Conservation (phyloP, 2,329 filamentous ascomycete genomes). For the Colletotrichum liriopes region DNA sequence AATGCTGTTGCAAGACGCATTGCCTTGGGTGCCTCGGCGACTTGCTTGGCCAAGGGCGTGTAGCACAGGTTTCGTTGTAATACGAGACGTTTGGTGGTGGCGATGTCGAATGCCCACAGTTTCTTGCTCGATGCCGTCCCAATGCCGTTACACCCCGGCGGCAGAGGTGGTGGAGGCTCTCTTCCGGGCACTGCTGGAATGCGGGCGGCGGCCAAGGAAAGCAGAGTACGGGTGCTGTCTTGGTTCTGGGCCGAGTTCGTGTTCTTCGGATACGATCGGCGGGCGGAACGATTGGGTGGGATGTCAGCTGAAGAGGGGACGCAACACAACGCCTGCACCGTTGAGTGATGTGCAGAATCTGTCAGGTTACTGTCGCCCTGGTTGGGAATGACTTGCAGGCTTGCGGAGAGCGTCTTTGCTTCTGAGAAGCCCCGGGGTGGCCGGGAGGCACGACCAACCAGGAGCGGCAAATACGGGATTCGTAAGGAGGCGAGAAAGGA, state of each 20-base stretch:
- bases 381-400: slow-evolving; percentile 10
- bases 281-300: slow-evolving; percentile 1
- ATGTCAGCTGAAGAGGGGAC: neutral
- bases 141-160: neutral
- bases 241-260: slow-evolving; percentile 4
- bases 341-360: slow-evolving; percentile 8
- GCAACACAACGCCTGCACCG: neutral
- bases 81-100: slow-evolving; percentile 34
- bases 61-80: neutral
- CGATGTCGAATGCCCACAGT: slow-evolving; percentile 6
- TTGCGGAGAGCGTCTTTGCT: neutral
- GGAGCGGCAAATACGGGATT: slow-evolving; percentile 18
- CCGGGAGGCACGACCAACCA: neutral
- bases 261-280: neutral
- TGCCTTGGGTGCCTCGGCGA: slow-evolving; percentile 9
- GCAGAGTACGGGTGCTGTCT: neutral
- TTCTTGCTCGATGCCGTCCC: neutral
- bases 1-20: neutral
- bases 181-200: neutral
- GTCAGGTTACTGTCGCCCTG: neutral
- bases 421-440: neutral
- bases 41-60: neutral
- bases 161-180: neutral
- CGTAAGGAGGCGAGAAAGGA: slow-evolving; percentile 28
- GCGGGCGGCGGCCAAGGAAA: neutral